Base-by-base conservation (phyloP, 192 early-diverging fungal species). In the Backusella circina region DNA sequence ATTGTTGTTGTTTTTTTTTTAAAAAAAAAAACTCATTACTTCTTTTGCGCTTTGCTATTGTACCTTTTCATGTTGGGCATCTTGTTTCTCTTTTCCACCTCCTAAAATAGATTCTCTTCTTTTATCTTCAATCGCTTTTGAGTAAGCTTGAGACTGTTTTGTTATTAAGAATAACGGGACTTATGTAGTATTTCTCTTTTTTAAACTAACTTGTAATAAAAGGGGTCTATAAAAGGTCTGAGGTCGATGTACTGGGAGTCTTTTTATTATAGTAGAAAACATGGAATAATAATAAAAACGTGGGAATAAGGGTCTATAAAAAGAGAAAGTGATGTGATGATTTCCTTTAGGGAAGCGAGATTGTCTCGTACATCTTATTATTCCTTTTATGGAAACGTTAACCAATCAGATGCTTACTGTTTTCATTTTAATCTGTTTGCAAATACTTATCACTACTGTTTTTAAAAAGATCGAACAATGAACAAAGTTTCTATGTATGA, bases 31-130 rank as follows among this genome's bases (percentile, higher is more conserved):
- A 2, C 0, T 21, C 3, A 10, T 44, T 44, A 23, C 47, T 9
- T 28, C 30, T 44, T 16, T 26, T 38, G 9, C 32, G 54, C 26
- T 6, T 16, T 54, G 71, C 23, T 15, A 41, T 5, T 65, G n/a
- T 86, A 90, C 93, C 86, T 96, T 95, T 44, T 79, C 85, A 80
- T 98, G 96, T 84, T 98, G 96, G 28, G 91, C 87, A 61, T 88
- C 90, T 66, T 95, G 93, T 69, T 93, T 87, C 72, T 90, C 88
- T 50, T 87, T 76, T 26, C 96, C 96, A 38, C 96, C 96, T 65
- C 96, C 96, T 16, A 90, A 64, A 2, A 86, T 76, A 8, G 95
- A 88, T 37, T 92, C 90, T 67, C 87, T 82, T 37, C 96, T 88
- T 80, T 97, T 95, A 18, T 61, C 77, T 64, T 89, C 85, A 77